Evolutionary conservation across 2,329 filamentous ascomycete genomes (phyloP), one percentile per base, ranked within the genome.

Genomic region (Aspergillus hiratsukae): DNA sequence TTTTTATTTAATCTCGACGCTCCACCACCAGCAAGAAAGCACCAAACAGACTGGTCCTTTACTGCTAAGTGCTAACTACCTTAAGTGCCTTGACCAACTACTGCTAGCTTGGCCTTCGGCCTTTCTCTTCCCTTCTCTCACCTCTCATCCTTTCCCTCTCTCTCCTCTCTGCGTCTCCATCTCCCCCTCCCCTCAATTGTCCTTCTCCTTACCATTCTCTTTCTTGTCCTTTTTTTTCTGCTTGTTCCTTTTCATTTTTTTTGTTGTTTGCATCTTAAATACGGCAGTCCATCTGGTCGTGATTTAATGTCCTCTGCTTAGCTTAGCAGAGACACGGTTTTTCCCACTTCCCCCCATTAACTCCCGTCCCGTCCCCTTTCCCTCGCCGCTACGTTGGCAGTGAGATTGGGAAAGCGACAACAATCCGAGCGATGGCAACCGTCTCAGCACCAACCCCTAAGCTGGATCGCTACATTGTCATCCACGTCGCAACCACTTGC

Each of bases 401-500:
- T 66, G 61, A 60, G 60, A 65, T 49, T 11, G 46, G 29, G n/a
- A 25, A 55, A 56, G 11, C 56, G 41, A 52, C 28, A 58, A 61
- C 64, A 49, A 62, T 62, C 41, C 57, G 56, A 69, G 63, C 66
- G 69, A 71, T 80, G 77, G 76, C 77, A 59, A 70, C 73, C 70
- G 69, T 75, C 63, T 73, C 73, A 69, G 70, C 75, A 62, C 72
- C 81, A 80, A 84, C 85, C 66, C 82, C 87, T 66, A 88, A 88
- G 78, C 85, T 96, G 77, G 94, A 99, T 80, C 90, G 93, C 75
- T 99, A 96, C 78, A 89, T 97, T 64, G 90, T 99, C 71, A 96
- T 97, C 75, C 94, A 99, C 77, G 93, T 97, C 71, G 94, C 94
- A 62, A 99, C 94, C 37, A 99, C 94, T 66, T 99, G 94, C 78